phyloP scores from a whole-genome alignment of 2,329 filamentous ascomycete genomes.

The Pestalotiopsis sp. region DNA sequence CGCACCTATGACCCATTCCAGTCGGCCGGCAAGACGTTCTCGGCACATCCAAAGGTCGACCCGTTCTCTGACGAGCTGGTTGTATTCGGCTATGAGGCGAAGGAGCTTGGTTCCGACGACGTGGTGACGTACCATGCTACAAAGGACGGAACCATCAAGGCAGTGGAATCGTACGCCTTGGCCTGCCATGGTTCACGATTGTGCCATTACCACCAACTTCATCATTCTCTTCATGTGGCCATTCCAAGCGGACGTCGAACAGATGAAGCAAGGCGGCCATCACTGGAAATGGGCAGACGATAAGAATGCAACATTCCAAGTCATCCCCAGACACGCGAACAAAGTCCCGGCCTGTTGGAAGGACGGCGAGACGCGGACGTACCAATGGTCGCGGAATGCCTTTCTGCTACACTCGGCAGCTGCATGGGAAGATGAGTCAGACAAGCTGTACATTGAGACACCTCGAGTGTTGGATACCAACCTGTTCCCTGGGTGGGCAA shows the following conservation, averaged over 20 bases:
- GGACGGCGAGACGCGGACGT: neutral
- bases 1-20: slow-evolving; percentile 35
- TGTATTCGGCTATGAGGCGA: neutral
- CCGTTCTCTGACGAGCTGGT: neutral
- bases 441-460: neutral
- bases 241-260: neutral
- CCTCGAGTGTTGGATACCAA: neutral
- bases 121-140: neutral
- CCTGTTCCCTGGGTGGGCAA: neutral
- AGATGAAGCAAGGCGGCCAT: neutral
- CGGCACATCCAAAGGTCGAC: neutral
- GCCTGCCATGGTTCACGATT: neutral
- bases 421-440: neutral
- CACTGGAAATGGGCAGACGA: neutral
- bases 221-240: neutral
- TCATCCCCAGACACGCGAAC: neutral
- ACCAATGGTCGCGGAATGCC: neutral
- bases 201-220: neutral
- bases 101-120: neutral
- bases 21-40: neutral
- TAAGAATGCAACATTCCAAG: neutral
- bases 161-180: neutral
- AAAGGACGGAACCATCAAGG: neutral
- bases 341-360: neutral
- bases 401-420: neutral